Base-by-base conservation (phyloP, 306 rosid species). In the Dalbergia cochinchinensis region DNA sequence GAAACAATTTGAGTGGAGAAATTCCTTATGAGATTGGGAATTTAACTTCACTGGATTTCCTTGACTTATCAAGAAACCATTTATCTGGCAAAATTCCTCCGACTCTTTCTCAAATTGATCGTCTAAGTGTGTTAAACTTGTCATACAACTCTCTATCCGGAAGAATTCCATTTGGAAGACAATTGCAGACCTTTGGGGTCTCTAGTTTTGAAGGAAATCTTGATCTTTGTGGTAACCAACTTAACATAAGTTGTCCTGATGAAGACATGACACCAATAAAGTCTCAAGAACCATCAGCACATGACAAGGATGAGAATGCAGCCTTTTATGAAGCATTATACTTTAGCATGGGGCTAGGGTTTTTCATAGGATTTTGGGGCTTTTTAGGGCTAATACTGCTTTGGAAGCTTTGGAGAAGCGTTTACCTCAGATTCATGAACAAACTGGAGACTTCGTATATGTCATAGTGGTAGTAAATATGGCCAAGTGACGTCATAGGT, bases 331-430 rank as follows among this genome's bases (percentile, higher is more conserved):
- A 73, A 41, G 55, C 51, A 72, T 63, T 72, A 1, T 80, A 80
- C 72, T 37, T 55, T 53, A 54, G 79, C 14, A 16, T 80, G 79
- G 69, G 74, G 3, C 0, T 73, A 0, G 79, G 79, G 18, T 80
- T n/a, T 65, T 73, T 65, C 13, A 13, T 16, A 1, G 67, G 18
- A 15, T 61, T 61, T 6, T 31, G 67, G 67, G 4, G 9, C n/a
- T 31, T 61, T 6, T 12, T 61, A 31, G 42, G 67, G 18, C 67
- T 10, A 33, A 35, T 33, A 61, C 39, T 61, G 3, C 1, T 61
- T 61, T 22, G 18, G 41, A 4, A 42, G 0, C 2, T 18, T 31
- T 26, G 31, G 31, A 26, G 2, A 26, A 26, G 31, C 11, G 66
- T 42, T 61, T 61, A 61, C 37, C 1, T 31, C 4, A 58, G 7